Percentiles rank a stretch among this genome's conserved stretches.
Conservation (phyloP, 2,329 filamentous ascomycete genomes). For the Dactylellina cionopaga region DNA sequence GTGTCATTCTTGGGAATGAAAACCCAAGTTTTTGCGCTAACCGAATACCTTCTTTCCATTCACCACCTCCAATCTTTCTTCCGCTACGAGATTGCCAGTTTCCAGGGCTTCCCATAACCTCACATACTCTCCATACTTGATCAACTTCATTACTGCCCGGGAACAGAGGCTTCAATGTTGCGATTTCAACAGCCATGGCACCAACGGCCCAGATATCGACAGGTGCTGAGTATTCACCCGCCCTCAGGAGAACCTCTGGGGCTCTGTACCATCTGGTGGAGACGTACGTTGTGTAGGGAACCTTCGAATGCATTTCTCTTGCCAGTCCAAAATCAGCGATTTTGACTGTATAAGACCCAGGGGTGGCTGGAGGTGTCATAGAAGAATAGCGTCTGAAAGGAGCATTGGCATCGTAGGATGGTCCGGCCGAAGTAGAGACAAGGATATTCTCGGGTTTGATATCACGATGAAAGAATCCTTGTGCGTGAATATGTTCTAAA, state of each 20-base stretch:
- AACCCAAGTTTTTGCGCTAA: conserved; percentile 96
- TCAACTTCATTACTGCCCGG: conserved; percentile 98
- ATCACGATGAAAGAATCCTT: conserved; percentile 97
- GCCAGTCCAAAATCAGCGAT: conserved; percentile 98
- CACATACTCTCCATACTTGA: conserved; percentile 97
- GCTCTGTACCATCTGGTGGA: conserved; percentile 96
- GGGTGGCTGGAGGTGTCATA: conserved; percentile 91
- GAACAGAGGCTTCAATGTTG: conserved; percentile 94
- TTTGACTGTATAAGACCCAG: conserved; percentile 93
- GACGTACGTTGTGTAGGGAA: conserved; percentile 97
- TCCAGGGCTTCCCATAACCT: conserved; percentile 98
- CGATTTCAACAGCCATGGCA: conserved; percentile 98
- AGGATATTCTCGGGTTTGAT: conserved; percentile 99
- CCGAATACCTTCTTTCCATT: conserved; percentile 94
- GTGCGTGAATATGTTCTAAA: conserved; percentile 94
- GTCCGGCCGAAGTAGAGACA: conserved; percentile 82
- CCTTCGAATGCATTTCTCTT: conserved; percentile 94
- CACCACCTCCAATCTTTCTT: conserved; percentile 86
- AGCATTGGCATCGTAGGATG: conserved; percentile 77
- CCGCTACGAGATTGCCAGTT: conserved; percentile 97
- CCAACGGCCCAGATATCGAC: conserved; percentile 99
- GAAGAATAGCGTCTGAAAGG: conserved; percentile 93
- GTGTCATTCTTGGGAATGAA: conserved; percentile 82
- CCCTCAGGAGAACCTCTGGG: conserved; percentile 90
- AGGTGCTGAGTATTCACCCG: conserved; percentile 95